Base-by-base conservation (phyloP, 2,329 filamentous ascomycete genomes). In the Basipetospora chlamydospora region DNA sequence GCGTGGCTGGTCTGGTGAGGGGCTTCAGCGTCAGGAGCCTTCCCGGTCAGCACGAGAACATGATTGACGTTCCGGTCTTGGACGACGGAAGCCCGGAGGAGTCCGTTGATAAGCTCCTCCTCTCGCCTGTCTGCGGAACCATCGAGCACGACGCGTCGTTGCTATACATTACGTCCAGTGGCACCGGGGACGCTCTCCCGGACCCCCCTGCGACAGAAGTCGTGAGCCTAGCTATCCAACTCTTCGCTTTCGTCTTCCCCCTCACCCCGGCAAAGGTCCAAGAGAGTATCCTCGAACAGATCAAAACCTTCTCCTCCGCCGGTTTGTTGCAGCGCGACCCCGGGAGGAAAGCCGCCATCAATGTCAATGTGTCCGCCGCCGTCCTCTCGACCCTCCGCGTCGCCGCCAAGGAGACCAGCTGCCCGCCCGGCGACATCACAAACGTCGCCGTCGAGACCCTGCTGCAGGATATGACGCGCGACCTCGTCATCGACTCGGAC, bases 241-340 rank as follows among this genome's bases (percentile, higher is more conserved):
- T 96, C 0, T 98, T 98, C 53, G 85, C 87, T 2, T 83, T 93
- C 37, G 82, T 85, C 26, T 77, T 98, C 39, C 87, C 90, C 3
- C 64, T 95, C 8, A 92, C 93, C 31, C 80, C 83, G 0, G 70
- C 84, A 4, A 94, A 88, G 50, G 83, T 98, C 3, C 90, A 98
- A 50, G 90, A 98, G 55, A 95, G 88, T 50, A 84, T 93, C 33
- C 63, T 98, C 8, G 90, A 98, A 55, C 90, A 98, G 52, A 78
- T 96, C 33, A 80, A 83, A 12, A 90, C 84, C 0, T 93, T 92
- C 49, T 65, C 90, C n/a, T 80, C 84, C 1, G 81, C 86, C 2
- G 74, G 76, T 1, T 75, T 73, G 34, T 63, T 95, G 16, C 82
- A 88, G 46, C 73, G 90, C 43, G 90, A 96, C 47, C 80, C 80